Conservation (phyloP, 2,329 filamentous ascomycete species). For the Botrytis fabae region DNA sequence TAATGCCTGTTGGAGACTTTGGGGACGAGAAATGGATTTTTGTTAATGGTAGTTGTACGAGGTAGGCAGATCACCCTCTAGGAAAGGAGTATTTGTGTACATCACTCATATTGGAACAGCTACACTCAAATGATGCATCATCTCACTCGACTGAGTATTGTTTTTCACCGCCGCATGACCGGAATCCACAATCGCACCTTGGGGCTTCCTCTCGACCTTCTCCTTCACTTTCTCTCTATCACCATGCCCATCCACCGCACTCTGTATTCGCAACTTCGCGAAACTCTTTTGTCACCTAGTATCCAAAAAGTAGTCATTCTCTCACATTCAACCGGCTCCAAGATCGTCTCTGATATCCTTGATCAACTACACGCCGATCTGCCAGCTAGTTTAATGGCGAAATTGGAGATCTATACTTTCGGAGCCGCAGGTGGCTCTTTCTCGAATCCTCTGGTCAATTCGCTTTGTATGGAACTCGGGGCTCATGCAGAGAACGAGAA, state of each 20-base stretch:
- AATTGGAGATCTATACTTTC: slow-evolving; percentile 75
- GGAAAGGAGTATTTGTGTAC: background rate
- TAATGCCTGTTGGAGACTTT: slow-evolving; percentile 18
- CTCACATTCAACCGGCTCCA: slow-evolving; percentile 74
- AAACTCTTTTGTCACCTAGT: slow-evolving; percentile 58
- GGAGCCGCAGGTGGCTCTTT: slow-evolving; percentile 76
- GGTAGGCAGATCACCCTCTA: slow-evolving; percentile 17
- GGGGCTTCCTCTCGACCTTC: slow-evolving; percentile 71
- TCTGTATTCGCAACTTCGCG: slow-evolving; percentile 59
- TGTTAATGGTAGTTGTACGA: slow-evolving; percentile 29
- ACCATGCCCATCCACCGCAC: slow-evolving; percentile 63
- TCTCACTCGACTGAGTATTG: slow-evolving; percentile 66
- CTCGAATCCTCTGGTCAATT: slow-evolving; percentile 61
- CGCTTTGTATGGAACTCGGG: background rate
- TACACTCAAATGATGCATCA: slow-evolving; percentile 67
- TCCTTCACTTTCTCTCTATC: slow-evolving; percentile 75
- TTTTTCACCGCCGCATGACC: slow-evolving; percentile 67
- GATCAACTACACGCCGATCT: slow-evolving; percentile 74
- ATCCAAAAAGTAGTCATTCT: slow-evolving; percentile 70
- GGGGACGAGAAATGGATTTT: slow-evolving; percentile 28
- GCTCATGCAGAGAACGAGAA: background rate
- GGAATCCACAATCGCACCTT: slow-evolving; percentile 73
- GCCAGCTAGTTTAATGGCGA: slow-evolving; percentile 59
- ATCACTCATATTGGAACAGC: slow-evolving; percentile 32
- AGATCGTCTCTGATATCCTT: slow-evolving; percentile 67